Percentiles rank a stretch among this genome's conserved stretches.
phyloP scores from a whole-genome alignment of 2,329 filamentous ascomycete genomes.

The Aspergillus pseudoglaucus region DNA sequence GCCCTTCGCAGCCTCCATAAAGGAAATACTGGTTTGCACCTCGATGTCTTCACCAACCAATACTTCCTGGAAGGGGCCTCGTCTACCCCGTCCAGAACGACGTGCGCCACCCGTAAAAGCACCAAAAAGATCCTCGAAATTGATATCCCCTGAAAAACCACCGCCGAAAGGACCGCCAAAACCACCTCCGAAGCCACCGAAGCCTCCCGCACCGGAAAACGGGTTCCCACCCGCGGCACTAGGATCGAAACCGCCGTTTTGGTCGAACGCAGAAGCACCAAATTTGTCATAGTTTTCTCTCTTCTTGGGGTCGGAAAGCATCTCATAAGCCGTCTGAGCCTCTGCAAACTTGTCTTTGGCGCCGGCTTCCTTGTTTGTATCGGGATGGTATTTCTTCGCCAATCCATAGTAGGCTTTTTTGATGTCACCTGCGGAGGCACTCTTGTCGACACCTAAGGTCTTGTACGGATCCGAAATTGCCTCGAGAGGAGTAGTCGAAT shows the following conservation, averaged over 20 bases:
- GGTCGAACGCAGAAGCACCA: constrained; percentile 68
- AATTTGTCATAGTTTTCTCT: constrained; percentile 87
- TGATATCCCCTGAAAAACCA: constrained; percentile 73
- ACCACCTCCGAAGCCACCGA: constrained; percentile 51
- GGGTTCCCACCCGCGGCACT: constrained; percentile 48
- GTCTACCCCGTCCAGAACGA: constrained; percentile 47
- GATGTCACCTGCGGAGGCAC: constrained; percentile 76
- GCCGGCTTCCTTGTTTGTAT: constrained; percentile 91
- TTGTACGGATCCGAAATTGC: constrained; percentile 79
- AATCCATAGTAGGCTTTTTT: constrained; percentile 98
- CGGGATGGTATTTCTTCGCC: constrained; percentile 95
- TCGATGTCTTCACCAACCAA: constrained; percentile 95
- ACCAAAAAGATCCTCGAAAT: constrained; percentile 92
- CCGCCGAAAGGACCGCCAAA: constrained; percentile 55
- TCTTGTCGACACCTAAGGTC: constrained; percentile 75
- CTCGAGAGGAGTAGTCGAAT: constrained; percentile 50
- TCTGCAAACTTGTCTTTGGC: constrained; percentile 94
- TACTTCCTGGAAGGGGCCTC: constrained; percentile 71
- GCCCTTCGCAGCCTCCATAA: constrained; percentile 93
- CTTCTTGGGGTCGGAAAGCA: constrained; percentile 88
- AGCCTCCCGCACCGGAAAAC: constrained; percentile 57
- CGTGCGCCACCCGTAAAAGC: constrained; percentile 65
- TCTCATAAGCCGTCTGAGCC: constrained; percentile 87
- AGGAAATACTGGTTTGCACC: constrained; percentile 84
- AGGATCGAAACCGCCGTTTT: constrained; percentile 70